Evolutionary conservation across 2,329 filamentous ascomycete genomes (phyloP).

Genomic region (Coniochaeta sp.): DNA sequence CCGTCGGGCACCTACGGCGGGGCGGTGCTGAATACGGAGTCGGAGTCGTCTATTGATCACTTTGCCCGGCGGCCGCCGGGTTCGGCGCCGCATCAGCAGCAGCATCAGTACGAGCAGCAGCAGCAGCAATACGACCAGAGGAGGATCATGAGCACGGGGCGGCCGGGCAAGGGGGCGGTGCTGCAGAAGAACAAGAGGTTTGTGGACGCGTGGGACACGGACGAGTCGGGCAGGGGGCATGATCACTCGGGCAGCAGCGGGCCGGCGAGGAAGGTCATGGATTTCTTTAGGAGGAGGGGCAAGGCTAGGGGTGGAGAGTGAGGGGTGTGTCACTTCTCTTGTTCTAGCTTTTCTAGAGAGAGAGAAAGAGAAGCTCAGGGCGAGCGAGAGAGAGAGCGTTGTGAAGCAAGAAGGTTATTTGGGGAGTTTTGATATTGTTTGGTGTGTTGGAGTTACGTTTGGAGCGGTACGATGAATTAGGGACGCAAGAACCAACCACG

Average conservation of each 20-base stretch:
- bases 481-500: background rate
- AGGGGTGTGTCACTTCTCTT: slow-evolving; percentile 14
- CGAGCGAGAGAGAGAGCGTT: too few relatives aligned
- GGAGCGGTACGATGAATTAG: background rate
- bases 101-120: slow-evolving; percentile 26
- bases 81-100: slow-evolving; percentile 30
- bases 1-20: slow-evolving; percentile 34
- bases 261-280: slow-evolving; percentile 89
- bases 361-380: too few relatives aligned
- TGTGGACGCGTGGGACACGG: slow-evolving; percentile 77
- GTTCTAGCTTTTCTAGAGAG: background rate
- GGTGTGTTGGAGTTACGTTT: background rate
- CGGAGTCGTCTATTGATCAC: slow-evolving; percentile 45
- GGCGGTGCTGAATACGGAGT: slow-evolving; percentile 39
- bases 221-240: slow-evolving; percentile 47
- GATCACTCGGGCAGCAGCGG: slow-evolving; percentile 77
- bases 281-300: slow-evolving; percentile 87
- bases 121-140: slow-evolving; percentile 29
- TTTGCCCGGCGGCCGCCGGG: slow-evolving; percentile 26
- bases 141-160: slow-evolving; percentile 28
- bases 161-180: slow-evolving; percentile 39
- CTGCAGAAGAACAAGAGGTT: slow-evolving; percentile 86
- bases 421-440: background rate
- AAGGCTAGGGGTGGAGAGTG: slow-evolving; percentile 61
- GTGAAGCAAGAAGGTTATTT: background rate